Base-by-base conservation (phyloP, 768 basidiomycete species). In the Cyclocybe cylindracea region DNA sequence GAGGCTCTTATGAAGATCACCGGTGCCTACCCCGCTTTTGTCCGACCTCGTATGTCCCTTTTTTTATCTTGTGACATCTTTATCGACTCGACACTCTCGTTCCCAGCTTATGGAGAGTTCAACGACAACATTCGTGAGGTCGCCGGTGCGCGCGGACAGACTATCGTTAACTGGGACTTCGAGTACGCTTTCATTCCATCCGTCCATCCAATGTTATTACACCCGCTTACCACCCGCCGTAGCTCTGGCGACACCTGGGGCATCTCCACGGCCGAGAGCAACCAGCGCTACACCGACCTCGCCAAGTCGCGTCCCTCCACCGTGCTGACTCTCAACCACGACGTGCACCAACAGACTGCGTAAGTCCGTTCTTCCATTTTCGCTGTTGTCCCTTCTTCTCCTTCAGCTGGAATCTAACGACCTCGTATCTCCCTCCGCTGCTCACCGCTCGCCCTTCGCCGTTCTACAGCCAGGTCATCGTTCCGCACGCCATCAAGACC, bases 1-100 rank as follows among this genome's bases (percentile, higher is more conserved):
- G 74, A 71, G 60, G 75, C 75, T 2, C 51, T 76, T 11, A 53
- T 61, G 36, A 69, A 68, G 47, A 73, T 77, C 48, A 55, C 66
- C 3, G 74, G 74, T 33, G 63, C 63, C 34, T 58, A 56, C 10
- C 75, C 75, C 3, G 74, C 74, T n/a, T 72, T 73, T 46, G 69
- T 68, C 58, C 68, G 74, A 34, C 73, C 75, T 44, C 75, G 72
- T 74, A 58, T 48, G 69, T 60, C 29, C 18, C 14, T 8, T 1
- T 41, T 6, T 2, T 44, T 44, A 10, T 2, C 13, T 4, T 11
- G 11, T 13, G 6, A 9, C 48, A 19, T 9, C 3, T 36, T 19
- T 34, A 36, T n/a, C 10, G 11, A 19, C 41, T 31, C 19, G 37
- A 19, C 7, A 10, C 43, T 14, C 45, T 10, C n/a, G 33, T 6